Base-by-base conservation (phyloP, 148 eudicot genomes). In the Rhododendron henanense region DNA sequence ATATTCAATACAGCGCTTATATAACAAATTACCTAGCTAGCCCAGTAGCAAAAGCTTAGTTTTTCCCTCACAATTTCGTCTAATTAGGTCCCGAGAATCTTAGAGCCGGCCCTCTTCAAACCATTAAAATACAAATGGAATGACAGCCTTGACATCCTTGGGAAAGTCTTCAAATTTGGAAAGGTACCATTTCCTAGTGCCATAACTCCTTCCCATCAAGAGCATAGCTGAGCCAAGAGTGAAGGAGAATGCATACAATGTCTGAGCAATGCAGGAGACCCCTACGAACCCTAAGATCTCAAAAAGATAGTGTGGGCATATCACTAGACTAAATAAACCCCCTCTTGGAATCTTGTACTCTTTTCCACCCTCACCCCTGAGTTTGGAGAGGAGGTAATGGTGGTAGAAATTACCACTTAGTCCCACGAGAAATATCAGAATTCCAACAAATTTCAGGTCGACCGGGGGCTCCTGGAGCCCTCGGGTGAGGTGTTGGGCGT, bases 101-200 rank as follows among this genome's bases (percentile, higher is more conserved):
- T 39, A 39, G 41, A 39, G 41, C 4, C 41, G 5, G 5, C 5
- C 41, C 41, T 4, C 41, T 61, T 9, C n/a, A 55, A 31, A 39
- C 14, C 79, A 63, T 79, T 91, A 94, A 79, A 93, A 90, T 28
- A 93, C 71, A 83, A 85, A 94, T 14, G 95, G 97, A 86, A 94
- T 87, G 33, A 94, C 67, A 83, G 90, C 91, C 92, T 90, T 93
- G 86, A 87, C 88, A 90, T 91, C 80, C 48, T 79, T 82, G 9
- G 93, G 93, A 39, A 94, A 94, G 78, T 92, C 90, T 85, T 92
- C 97, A 82, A 94, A 93, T 82, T 94, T 94, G 48, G 93, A 90
- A 75, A 84, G 16, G 87, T 94, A 93, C 97, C 97, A 94, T 51
- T 89, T 81, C 83, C 93, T 90, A 23, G 95, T 93, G 51, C 90